A percentile compares a stretch with the other conserved stretches of the same genome.
Conservation (phyloP, 2,329 filamentous ascomycete genomes). For the Venturiaceae sp. region DNA sequence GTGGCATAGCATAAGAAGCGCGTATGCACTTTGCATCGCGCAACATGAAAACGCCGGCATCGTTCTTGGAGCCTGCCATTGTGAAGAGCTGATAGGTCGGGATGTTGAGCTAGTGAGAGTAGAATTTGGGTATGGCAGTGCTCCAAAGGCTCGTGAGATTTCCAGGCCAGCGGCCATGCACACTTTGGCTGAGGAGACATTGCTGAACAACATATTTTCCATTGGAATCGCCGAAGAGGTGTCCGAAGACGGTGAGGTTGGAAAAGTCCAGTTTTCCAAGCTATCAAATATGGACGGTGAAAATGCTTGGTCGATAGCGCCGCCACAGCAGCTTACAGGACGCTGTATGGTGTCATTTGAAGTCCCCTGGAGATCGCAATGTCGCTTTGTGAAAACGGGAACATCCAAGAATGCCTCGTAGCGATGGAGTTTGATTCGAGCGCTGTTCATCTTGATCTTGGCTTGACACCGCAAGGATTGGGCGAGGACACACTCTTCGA, state of each 20-base stretch:
- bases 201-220: conserved; percentile 32
- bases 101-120: neutral
- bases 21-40: conserved; percentile 3
- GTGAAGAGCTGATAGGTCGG: neutral
- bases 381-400: conserved; percentile 39
- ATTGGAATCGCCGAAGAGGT: neutral
- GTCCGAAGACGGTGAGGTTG: neutral
- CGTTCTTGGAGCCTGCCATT: neutral
- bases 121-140: conserved; percentile 27
- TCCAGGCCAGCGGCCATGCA: conserved; percentile 40
- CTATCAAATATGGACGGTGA: neutral
- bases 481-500: conserved; percentile 31
- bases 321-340: neutral
- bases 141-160: conserved; percentile 36
- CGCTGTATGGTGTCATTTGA: neutral
- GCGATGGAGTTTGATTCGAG: conserved; percentile 42
- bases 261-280: neutral
- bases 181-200: conserved; percentile 38
- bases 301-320: neutral
- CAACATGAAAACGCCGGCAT: conserved; percentile 2
- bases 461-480: conserved; percentile 38
- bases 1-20: neutral
- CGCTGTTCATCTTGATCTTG: conserved; percentile 42
- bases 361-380: conserved; percentile 34
- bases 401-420: conserved; percentile 42